Evolutionary conservation across 345 rosid genomes (phyloP).

Genomic region (Bruguiera sexangula): DNA sequence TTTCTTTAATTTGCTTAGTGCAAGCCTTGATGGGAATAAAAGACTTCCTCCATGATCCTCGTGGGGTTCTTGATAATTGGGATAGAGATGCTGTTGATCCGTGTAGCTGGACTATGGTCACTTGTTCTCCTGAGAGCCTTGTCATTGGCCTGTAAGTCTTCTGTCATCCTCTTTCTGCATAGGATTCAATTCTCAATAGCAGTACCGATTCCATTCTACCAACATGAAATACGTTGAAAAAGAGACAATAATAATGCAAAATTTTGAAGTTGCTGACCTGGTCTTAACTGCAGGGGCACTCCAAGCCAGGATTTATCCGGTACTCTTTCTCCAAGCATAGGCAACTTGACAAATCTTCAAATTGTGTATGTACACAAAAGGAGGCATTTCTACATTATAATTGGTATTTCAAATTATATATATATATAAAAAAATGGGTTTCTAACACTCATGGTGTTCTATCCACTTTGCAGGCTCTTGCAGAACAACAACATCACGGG

Average conservation of each 20-base stretch:
- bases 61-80: constrained; percentile 88
- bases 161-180: not conserved
- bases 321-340: constrained; percentile 78
- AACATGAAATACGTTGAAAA: not conserved
- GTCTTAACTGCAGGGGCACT: constrained; percentile 53
- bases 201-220: not conserved
- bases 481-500: constrained; percentile 95
- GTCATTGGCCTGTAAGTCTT: constrained; percentile 78
- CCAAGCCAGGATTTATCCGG: constrained; percentile 93
- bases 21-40: constrained; percentile 87
- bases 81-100: constrained; percentile 94
- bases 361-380: constrained; percentile 52
- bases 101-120: constrained; percentile 95
- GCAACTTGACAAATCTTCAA: constrained; percentile 82
- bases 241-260: not conserved
- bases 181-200: not conserved
- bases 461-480: constrained; percentile 47
- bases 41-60: constrained; percentile 71
- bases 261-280: constrained; percentile 14
- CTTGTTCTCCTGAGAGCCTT: constrained; percentile 69
- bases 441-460: constrained; percentile 1
- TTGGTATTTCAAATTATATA: not conserved
- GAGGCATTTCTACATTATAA: not conserved
- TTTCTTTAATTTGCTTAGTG: constrained; percentile 29
- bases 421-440: no score